Conservation (phyloP, 176 grass and related monocot genomes). For the Rhipidocladum racemiflorum region DNA sequence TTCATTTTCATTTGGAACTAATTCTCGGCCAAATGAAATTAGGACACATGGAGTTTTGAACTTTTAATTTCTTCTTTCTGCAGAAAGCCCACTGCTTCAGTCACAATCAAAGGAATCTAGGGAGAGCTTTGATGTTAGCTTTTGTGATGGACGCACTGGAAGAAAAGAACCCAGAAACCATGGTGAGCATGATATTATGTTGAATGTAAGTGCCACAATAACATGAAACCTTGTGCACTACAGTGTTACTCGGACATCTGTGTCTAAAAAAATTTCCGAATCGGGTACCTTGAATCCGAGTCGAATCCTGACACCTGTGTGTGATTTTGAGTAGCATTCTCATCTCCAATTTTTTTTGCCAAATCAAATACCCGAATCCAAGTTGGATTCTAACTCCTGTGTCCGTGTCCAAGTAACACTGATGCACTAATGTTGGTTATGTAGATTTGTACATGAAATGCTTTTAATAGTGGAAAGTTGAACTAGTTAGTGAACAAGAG, state of each 20-base stretch:
- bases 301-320: too few relatives aligned
- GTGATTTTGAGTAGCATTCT: too few relatives aligned
- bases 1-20: not conserved
- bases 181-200: not conserved
- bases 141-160: slow-evolving; percentile 9
- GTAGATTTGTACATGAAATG: not conserved
- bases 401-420: too few relatives aligned
- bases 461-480: slow-evolving; percentile 25
- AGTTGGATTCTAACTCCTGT: too few relatives aligned
- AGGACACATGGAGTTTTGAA: not conserved
- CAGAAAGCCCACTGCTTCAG: slow-evolving; percentile 20
- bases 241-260: too few relatives aligned
- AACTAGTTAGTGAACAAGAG: slow-evolving; percentile 10
- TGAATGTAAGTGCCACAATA: not conserved
- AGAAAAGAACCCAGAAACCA: not conserved
- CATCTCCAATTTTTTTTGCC: too few relatives aligned
- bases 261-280: too few relatives aligned
- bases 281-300: too few relatives aligned
- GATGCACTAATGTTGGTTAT: not conserved
- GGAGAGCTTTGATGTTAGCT: not conserved
- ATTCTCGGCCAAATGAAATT: not conserved
- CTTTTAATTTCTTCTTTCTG: slow-evolving; percentile 6
- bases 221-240: not conserved
- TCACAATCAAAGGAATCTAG: slow-evolving; percentile 4
- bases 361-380: too few relatives aligned